These are phyloP conservation scores for Trichophyton rubrum DNA, from an alignment of 2,329 filamentous ascomycete species.

Conservation along the genomic window DNA sequence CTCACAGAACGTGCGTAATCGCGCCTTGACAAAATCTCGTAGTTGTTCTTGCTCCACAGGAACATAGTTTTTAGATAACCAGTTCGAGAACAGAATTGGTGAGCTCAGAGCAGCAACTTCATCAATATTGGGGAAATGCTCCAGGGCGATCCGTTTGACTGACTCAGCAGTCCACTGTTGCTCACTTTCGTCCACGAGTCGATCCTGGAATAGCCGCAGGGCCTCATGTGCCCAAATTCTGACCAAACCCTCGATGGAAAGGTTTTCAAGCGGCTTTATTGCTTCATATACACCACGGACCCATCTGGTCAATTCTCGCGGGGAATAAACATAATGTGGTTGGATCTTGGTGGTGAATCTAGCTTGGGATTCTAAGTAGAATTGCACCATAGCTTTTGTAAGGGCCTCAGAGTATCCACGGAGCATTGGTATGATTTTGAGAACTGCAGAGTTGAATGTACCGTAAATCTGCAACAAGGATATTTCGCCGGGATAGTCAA, in stretches of 20 bases:
- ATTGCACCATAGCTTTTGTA: constrained; percentile 93
- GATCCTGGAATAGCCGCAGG: constrained; percentile 89
- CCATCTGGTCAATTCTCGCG: constrained; percentile 95
- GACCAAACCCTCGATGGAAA: constrained; percentile 81
- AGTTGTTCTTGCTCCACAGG: constrained; percentile 91
- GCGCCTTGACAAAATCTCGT: constrained; percentile 92
- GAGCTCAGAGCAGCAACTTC: constrained; percentile 77
- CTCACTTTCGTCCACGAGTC: constrained; percentile 87
- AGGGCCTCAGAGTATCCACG: constrained; percentile 88
- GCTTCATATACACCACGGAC: constrained; percentile 95
- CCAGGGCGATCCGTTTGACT: constrained; percentile 71
- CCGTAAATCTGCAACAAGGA: constrained; percentile 97
- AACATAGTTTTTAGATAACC: constrained; percentile 97
- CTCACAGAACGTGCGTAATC: constrained; percentile 95
- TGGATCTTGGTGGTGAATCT: constrained; percentile 94
- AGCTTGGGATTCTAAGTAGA: constrained; percentile 89
- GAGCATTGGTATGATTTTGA: constrained; percentile 93
- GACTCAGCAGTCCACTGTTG: constrained; percentile 88
- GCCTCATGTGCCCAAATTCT: constrained; percentile 98
- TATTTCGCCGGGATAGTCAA: constrained; percentile 92
- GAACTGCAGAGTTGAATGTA: constrained; percentile 88
- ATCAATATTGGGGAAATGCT: constrained; percentile 92
- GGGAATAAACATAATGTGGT: constrained; percentile 97
- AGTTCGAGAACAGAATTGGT: constrained; percentile 97
- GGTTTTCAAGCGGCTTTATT: constrained; percentile 75